Evolutionary conservation across 1,139 yeast species (phyloP).

Genomic region (Meyerozyma sp.): DNA sequence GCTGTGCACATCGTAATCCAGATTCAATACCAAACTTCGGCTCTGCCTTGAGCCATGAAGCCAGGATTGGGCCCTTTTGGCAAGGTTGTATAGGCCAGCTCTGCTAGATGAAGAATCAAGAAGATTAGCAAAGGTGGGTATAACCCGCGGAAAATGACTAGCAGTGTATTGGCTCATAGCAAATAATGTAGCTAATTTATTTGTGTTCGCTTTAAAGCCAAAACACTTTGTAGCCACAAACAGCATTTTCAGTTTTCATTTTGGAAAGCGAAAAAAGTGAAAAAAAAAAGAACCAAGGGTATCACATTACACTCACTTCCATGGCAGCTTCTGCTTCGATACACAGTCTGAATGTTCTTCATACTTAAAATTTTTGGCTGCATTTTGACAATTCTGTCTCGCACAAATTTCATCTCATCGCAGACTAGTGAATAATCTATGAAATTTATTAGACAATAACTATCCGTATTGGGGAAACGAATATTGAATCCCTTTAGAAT

Average conservation of each 20-base stretch:
- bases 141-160: neutral
- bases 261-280: no score
- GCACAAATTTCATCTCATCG: slow-evolving; percentile 1
- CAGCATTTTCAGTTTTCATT: no score
- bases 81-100: neutral
- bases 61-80: neutral
- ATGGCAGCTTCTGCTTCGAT: neutral
- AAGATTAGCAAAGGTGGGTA: neutral
- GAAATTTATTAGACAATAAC: slow-evolving; percentile 1
- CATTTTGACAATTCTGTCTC: neutral
- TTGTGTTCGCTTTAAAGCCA: no score
- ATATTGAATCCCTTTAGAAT: neutral
- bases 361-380: neutral
- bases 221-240: no score
- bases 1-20: neutral
- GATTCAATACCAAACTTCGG: neutral
- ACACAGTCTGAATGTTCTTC: neutral
- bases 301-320: no score
- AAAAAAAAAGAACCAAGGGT: no score
- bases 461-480: neutral
- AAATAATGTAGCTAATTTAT: neutral
- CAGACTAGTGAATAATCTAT: neutral
- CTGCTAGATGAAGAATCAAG: neutral
- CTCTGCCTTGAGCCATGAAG: neutral
- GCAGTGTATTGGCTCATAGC: neutral